These are phyloP conservation scores for Nemania sp. DNA, from an alignment of 2,329 filamentous ascomycete species.

Conservation along the genomic window DNA sequence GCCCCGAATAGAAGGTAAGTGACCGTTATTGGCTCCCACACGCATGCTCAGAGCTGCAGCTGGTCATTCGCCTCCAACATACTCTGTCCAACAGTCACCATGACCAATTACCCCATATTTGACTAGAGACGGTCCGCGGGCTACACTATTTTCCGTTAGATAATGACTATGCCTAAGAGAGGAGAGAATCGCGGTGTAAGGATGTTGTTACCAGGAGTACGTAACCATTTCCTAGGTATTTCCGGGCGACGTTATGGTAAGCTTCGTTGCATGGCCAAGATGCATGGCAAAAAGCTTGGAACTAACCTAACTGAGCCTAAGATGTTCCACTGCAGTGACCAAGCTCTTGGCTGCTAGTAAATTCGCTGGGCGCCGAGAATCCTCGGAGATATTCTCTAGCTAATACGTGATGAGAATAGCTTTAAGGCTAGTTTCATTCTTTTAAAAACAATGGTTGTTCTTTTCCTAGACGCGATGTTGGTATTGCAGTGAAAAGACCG, in stretches of 20 bases:
- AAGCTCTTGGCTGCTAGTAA: conserved; percentile 32
- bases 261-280: conserved; percentile 39
- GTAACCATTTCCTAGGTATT: conserved; percentile 15
- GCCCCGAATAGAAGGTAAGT: background rate
- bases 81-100: conserved; percentile 13
- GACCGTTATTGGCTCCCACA: conserved; percentile 2
- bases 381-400: conserved; percentile 24
- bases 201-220: background rate
- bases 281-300: conserved; percentile 36
- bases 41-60: conserved; percentile 20
- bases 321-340: conserved; percentile 35
- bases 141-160: background rate
- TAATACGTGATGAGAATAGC: conserved; percentile 7
- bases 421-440: background rate
- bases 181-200: background rate
- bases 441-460: background rate
- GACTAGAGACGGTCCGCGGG: background rate
- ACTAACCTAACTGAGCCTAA: conserved; percentile 24
- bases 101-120: background rate
- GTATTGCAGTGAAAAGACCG: conserved; percentile 10
- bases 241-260: conserved; percentile 35
- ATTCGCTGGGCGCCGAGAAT: conserved; percentile 35
- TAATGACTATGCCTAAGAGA: background rate
- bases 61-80: conserved; percentile 14
- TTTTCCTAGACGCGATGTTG: background rate